These are phyloP conservation scores for Diospyros lotus DNA, from an alignment of 148 eudicot genomes.

Conservation along the genomic window DNA sequence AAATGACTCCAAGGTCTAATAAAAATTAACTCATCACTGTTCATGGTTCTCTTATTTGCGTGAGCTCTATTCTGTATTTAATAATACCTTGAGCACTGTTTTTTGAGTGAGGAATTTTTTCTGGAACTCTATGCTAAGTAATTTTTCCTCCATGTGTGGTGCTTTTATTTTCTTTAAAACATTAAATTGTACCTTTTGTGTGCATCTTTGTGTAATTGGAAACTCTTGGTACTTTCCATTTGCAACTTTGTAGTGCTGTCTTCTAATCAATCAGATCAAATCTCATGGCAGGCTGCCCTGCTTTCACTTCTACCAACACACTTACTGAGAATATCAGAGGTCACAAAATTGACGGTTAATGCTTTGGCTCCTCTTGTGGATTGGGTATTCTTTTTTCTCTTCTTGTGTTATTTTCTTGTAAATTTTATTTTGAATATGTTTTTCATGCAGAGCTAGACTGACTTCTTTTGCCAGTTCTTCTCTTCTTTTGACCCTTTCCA, in stretches of 20 bases:
- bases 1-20: no score
- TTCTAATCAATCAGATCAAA: background rate
- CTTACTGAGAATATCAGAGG: constrained; percentile 56
- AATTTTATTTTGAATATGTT: background rate
- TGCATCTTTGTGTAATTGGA: no score
- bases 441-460: background rate
- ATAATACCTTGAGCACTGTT: background rate
- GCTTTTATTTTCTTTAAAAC: no score
- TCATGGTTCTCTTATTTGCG: no score
- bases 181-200: no score
- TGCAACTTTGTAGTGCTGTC: no score
- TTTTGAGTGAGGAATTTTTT: no score
- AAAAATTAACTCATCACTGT: no score
- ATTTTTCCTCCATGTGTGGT: background rate
- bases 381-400: constrained; percentile 56
- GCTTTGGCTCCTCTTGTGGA: constrained; percentile 60
- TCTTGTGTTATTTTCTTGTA: background rate
- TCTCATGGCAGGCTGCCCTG: constrained; percentile 72
- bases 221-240: no score
- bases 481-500: no score
- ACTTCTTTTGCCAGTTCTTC: background rate
- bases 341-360: constrained; percentile 44
- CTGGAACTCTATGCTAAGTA: background rate
- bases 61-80: background rate
- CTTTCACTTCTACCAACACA: constrained; percentile 71